Percentiles rank a stretch among this genome's conserved stretches.
Conservation (phyloP, 257 asterid species). For the Marsdenia floribunda region DNA sequence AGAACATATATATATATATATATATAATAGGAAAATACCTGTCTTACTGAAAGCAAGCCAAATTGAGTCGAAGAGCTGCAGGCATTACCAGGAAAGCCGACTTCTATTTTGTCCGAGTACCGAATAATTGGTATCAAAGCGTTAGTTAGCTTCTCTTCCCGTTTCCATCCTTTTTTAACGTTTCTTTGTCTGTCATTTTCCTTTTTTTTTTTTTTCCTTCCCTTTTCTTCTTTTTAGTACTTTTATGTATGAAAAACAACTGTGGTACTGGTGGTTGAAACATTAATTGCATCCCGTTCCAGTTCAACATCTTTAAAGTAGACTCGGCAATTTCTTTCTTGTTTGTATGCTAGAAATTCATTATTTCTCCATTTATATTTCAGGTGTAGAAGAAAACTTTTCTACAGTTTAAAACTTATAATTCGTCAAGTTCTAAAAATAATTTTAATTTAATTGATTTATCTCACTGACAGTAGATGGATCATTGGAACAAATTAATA, state of each 20-base stretch:
- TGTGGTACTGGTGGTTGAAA: not conserved
- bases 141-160: not conserved
- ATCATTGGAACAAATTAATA: too few species aligned
- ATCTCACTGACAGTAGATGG: too few species aligned
- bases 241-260: not conserved
- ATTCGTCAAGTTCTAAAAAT: too few species aligned
- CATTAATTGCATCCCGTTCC: not conserved
- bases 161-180: too few species aligned
- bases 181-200: too few species aligned
- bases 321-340: too few species aligned
- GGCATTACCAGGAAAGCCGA: not conserved
- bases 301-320: not conserved
- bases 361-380: too few species aligned
- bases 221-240: not conserved
- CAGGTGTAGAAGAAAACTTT: too few species aligned
- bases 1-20: not conserved
- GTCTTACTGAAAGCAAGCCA: not conserved
- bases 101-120: conserved; percentile 10
- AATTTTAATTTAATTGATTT: too few species aligned
- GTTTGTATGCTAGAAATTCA: too few species aligned
- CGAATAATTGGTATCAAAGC: conserved; percentile 5
- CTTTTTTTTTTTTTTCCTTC: too few species aligned
- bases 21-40: not conserved
- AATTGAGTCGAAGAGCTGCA: conserved; percentile 1
- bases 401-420: too few species aligned